phyloP scores from a whole-genome alignment of 148 eudicot species.

The Dianthus caryophyllus region DNA sequence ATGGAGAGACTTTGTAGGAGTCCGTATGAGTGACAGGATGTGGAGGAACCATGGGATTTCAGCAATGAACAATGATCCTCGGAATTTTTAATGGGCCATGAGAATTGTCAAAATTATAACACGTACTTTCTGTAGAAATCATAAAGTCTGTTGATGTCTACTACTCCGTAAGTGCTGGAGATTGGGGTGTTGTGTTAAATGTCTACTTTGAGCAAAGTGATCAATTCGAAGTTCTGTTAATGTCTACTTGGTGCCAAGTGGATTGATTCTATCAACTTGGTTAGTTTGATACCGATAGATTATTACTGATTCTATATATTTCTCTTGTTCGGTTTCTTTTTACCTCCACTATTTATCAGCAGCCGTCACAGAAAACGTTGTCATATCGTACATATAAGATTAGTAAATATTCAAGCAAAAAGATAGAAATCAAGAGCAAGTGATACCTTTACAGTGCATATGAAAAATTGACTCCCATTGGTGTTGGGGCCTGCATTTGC shows the following conservation, averaged over 20 bases:
- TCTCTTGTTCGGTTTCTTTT: too few relatives aligned
- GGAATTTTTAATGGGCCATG: too few relatives aligned
- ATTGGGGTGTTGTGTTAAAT: neutral
- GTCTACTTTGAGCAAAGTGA: neutral
- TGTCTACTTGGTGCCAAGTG: neutral
- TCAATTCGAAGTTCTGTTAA: neutral
- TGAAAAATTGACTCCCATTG: conserved; percentile 95
- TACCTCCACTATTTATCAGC: neutral
- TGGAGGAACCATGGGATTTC: too few relatives aligned
- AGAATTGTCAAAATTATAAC: too few relatives aligned
- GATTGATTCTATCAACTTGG: too few relatives aligned
- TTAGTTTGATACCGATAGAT: too few relatives aligned
- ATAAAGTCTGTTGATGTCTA: too few relatives aligned
- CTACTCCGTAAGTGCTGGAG: too few relatives aligned
- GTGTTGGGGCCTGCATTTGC: conserved; percentile 98
- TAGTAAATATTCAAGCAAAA: neutral
- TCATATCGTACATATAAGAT: neutral
- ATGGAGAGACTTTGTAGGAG: neutral
- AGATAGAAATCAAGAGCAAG: neutral
- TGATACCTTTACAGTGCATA: conserved; percentile 91
- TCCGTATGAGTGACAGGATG: neutral
- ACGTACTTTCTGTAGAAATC: too few relatives aligned
- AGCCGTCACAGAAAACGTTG: neutral
- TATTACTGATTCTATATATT: too few relatives aligned
- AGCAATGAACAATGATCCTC: too few relatives aligned